Evolutionary conservation across 768 basidiomycete species (phyloP).

Genomic region (Suillus paluster): DNA sequence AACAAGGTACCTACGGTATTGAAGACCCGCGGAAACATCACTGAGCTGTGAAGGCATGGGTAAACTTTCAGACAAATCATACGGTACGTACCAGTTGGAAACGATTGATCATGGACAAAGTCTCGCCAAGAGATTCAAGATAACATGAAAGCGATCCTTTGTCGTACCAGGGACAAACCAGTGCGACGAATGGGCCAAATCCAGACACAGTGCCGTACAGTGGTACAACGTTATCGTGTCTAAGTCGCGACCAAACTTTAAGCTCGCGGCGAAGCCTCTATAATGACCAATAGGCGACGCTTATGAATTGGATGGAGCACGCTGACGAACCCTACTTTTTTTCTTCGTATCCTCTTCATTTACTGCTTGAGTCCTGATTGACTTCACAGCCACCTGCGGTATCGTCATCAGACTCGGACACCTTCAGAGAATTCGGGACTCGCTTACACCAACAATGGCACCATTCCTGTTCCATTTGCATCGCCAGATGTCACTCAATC

Average conservation of each 20-base stretch:
- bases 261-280: slow-evolving; percentile 30
- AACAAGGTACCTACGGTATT: slow-evolving; percentile 26
- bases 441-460: not conserved
- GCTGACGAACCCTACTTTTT: slow-evolving; percentile 14
- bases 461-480: slow-evolving; percentile 16
- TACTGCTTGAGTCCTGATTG: slow-evolving; percentile 4
- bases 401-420: not conserved
- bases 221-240: slow-evolving; percentile 27
- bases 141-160: slow-evolving; percentile 27
- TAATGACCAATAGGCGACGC: not conserved
- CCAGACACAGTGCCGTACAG: slow-evolving; percentile 25
- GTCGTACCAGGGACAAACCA: slow-evolving; percentile 33
- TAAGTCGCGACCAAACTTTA: slow-evolving; percentile 27
- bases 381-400: slow-evolving; percentile 14
- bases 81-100: slow-evolving; percentile 21
- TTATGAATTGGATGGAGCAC: not conserved
- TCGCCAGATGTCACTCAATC: slow-evolving; percentile 35
- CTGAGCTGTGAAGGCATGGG: slow-evolving; percentile 20
- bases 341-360: slow-evolving; percentile 12
- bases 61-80: not conserved
- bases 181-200: slow-evolving; percentile 30
- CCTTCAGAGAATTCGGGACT: not conserved
- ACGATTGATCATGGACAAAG: slow-evolving; percentile 11
- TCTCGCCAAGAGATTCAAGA: slow-evolving; percentile 14
- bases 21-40: slow-evolving; percentile 30